Conservation (phyloP, 176 grass and related monocot genomes). For the Aegilops bicornis region DNA sequence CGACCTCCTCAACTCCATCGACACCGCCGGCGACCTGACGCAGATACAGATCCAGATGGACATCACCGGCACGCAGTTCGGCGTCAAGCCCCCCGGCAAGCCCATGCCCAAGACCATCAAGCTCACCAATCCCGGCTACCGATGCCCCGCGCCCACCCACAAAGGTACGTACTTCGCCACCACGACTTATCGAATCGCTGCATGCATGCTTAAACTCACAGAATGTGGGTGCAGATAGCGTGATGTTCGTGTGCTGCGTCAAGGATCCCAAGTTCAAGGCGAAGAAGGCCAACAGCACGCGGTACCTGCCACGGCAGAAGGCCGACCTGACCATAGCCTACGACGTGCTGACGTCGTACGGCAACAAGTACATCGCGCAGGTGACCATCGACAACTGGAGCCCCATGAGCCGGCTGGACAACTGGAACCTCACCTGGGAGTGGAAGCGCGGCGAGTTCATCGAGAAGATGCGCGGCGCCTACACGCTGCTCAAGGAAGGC, state of each 20-base stretch:
- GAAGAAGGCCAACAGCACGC: conserved; percentile 53
- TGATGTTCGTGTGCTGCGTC: conserved; percentile 85
- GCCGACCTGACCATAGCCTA: conserved; percentile 78
- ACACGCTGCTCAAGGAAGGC: conserved; percentile 65
- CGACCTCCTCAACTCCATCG: conserved; percentile 85
- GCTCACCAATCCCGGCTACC: conserved; percentile 61
- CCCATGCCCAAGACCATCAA: conserved; percentile 95
- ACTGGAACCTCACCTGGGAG: conserved; percentile 98
- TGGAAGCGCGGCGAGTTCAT: conserved; percentile 96
- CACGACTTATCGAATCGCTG: background rate
- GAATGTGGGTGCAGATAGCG: conserved; percentile 28
- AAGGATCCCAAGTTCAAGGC: conserved; percentile 69
- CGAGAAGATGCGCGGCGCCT: conserved; percentile 75
- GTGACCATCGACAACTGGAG: conserved; percentile 94
- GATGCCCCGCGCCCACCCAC: conserved; percentile 53
- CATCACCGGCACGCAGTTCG: conserved; percentile 84
- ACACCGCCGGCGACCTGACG: conserved; percentile 70
- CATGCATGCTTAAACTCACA: too few relatives aligned
- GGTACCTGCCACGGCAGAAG: conserved; percentile 52
- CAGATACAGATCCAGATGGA: conserved; percentile 72
- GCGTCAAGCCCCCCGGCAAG: conserved; percentile 62
- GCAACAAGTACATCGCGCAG: conserved; percentile 79
- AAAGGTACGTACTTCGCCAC: conserved; percentile 22
- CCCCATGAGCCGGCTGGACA: conserved; percentile 81
- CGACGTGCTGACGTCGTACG: conserved; percentile 68